Conservation (phyloP, 306 rosid species). For the Quercus alba region DNA sequence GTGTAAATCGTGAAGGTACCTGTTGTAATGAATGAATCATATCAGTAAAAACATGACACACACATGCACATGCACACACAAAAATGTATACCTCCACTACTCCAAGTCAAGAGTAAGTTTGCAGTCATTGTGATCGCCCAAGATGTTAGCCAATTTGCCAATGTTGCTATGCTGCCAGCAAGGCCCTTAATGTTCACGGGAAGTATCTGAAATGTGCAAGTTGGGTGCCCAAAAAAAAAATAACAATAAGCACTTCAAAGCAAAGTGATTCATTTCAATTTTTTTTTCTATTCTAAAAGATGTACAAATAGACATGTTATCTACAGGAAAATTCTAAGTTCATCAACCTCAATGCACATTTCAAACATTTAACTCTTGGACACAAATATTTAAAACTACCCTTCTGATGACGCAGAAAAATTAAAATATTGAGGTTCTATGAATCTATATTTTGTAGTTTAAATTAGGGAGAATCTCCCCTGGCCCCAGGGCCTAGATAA, state of each 20-base stretch:
- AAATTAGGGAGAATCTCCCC: background rate
- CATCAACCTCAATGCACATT: background rate
- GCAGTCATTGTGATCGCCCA: slow-evolving; percentile 73
- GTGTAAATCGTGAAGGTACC: slow-evolving; percentile 69
- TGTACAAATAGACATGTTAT: background rate
- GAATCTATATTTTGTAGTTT: background rate
- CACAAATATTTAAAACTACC: background rate
- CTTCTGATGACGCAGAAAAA: background rate
- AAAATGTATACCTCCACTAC: slow-evolving; percentile 51
- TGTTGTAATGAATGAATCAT: slow-evolving; percentile 17
- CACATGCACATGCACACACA: background rate
- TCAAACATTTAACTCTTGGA: background rate
- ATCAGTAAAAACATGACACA: background rate
- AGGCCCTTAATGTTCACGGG: slow-evolving; percentile 77
- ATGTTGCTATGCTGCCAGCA: slow-evolving; percentile 72
- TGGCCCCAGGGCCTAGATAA: background rate
- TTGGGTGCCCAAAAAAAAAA: background rate
- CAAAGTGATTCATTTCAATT: background rate
- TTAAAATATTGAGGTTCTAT: background rate
- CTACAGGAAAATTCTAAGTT: background rate
- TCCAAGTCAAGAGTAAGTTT: slow-evolving; percentile 74
- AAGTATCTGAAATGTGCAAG: slow-evolving; percentile 54
- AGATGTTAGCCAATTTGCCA: slow-evolving; percentile 63
- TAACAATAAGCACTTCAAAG: background rate
- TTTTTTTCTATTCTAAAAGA: background rate